Evolutionary conservation across 2,329 filamentous ascomycete species (phyloP), one percentile per base, ranked within the genome.

Genomic region (Neonectria faginata): DNA sequence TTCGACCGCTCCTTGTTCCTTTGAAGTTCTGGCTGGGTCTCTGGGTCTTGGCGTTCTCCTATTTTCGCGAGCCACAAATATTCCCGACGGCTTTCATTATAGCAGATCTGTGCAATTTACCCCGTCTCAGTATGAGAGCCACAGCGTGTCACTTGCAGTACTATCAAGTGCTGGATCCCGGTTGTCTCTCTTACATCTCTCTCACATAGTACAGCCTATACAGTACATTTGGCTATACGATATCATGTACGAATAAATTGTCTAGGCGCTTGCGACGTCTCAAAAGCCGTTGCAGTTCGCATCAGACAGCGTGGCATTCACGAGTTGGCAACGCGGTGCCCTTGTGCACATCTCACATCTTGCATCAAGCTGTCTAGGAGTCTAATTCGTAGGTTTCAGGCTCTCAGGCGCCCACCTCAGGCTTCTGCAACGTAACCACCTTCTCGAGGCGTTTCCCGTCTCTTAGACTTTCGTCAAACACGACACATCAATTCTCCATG

Each of bases 241-340:
- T 8, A 25, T 25, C 25, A 39, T 4, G 36, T 39, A 39, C 14
- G 36, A 39, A 39, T 16, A 29, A 44, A 56, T 12, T 33, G 44
- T 56, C 58, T 27, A 42, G 58, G 51, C 14, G 27, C n/a, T 51
- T 33, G 33, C 27, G 7, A 51, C n/a, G 58, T 61, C 51, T 61
- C 58, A 18, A 42, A 56, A 42, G 51, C 29, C 25, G 10, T 2
- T 18, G 47, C 39, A 48, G 20, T 50, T 61, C 58, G 55, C 25
- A 56, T 61, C 51, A 55, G 58, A 47, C 31, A 55, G 45, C 58
- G 42, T 55, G 42, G 58, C 51, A 50, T 36, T 42, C 41, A 48
- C 50, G 57, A 53, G 57, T 45, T 48, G 20, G 31, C 27, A 53
- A 44, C 52, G 27, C 42, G 16, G 36, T 41, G 29, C 53, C 53